Evolutionary conservation across 2,329 filamentous ascomycete species (phyloP).

Genomic region (Fusarium goolgardi): DNA sequence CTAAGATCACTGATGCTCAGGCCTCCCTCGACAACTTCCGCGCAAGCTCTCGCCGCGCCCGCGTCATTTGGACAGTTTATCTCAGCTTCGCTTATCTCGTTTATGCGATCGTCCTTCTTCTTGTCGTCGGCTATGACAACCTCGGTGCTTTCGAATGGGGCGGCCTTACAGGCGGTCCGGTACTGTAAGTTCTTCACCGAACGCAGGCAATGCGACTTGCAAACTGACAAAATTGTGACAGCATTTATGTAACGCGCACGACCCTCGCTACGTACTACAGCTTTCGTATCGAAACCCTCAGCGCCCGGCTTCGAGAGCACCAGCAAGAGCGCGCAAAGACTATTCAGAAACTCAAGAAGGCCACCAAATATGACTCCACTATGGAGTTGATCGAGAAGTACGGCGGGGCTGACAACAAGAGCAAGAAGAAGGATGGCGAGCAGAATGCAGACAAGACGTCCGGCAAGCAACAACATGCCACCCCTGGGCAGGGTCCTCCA

Average conservation of each 20-base stretch:
- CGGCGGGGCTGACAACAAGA: slow-evolving; percentile 70
- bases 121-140: slow-evolving; percentile 86
- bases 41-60: slow-evolving; percentile 78
- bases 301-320: slow-evolving; percentile 76
- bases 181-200: slow-evolving; percentile 69
- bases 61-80: slow-evolving; percentile 90
- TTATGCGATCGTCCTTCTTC: slow-evolving; percentile 80
- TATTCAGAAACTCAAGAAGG: slow-evolving; percentile 93
- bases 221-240: slow-evolving; percentile 52
- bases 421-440: slow-evolving; percentile 45
- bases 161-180: slow-evolving; percentile 79
- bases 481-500: slow-evolving; percentile 34
- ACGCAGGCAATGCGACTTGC: background rate
- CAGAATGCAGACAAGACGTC: slow-evolving; percentile 24
- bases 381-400: slow-evolving; percentile 95
- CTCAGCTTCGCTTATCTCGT: slow-evolving; percentile 90
- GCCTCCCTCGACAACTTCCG: slow-evolving; percentile 79
- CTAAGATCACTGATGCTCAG: slow-evolving; percentile 82
- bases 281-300: slow-evolving; percentile 79
- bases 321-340: slow-evolving; percentile 84
- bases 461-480: slow-evolving; percentile 24
- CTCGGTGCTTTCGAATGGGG: slow-evolving; percentile 83
- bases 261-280: slow-evolving; percentile 78
- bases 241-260: slow-evolving; percentile 82
- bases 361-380: slow-evolving; percentile 96